Conservation (phyloP, 2,329 filamentous ascomycete species). For the Penicillium sp. region DNA sequence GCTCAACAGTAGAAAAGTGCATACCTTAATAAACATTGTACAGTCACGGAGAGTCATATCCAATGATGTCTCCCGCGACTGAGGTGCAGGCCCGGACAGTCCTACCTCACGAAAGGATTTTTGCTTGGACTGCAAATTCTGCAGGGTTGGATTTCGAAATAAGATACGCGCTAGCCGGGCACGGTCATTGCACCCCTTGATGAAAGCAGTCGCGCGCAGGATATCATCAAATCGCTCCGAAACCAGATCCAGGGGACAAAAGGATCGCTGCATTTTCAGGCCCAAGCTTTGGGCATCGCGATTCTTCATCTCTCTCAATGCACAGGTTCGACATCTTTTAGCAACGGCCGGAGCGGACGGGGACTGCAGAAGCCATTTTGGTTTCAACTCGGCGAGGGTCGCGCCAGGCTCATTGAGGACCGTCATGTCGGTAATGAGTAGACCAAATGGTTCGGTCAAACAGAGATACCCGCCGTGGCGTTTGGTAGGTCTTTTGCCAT, state of each 20-base stretch:
- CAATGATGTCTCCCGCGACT: slow-evolving; percentile 59
- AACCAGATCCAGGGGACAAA: slow-evolving; percentile 70
- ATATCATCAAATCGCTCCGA: slow-evolving; percentile 52
- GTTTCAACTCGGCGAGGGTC: slow-evolving; percentile 73
- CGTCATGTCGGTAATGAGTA: slow-evolving; percentile 77
- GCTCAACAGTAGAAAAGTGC: slow-evolving; percentile 3
- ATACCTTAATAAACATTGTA: slow-evolving; percentile 71
- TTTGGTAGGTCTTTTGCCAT: slow-evolving; percentile 51
- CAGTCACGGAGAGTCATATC: slow-evolving; percentile 84
- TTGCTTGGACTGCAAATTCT: slow-evolving; percentile 41
- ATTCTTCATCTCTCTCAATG: slow-evolving; percentile 58
- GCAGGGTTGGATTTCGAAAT: slow-evolving; percentile 38
- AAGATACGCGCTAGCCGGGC: slow-evolving; percentile 38
- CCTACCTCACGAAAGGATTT: slow-evolving; percentile 40
- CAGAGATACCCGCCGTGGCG: slow-evolving; percentile 56
- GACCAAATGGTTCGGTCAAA: slow-evolving; percentile 63
- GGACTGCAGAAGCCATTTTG: slow-evolving; percentile 81
- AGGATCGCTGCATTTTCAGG: slow-evolving; percentile 43
- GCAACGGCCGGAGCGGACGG: slow-evolving; percentile 68
- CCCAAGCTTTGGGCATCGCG: slow-evolving; percentile 36
- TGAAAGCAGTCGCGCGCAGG: slow-evolving; percentile 45
- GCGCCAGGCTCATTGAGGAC: slow-evolving; percentile 39
- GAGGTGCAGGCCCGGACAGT: slow-evolving; percentile 38
- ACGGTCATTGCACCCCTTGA: slow-evolving; percentile 45
- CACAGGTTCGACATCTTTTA: slow-evolving; percentile 75